phyloP scores from a whole-genome alignment of 768 basidiomycete species.

The Collybia mongolica region DNA sequence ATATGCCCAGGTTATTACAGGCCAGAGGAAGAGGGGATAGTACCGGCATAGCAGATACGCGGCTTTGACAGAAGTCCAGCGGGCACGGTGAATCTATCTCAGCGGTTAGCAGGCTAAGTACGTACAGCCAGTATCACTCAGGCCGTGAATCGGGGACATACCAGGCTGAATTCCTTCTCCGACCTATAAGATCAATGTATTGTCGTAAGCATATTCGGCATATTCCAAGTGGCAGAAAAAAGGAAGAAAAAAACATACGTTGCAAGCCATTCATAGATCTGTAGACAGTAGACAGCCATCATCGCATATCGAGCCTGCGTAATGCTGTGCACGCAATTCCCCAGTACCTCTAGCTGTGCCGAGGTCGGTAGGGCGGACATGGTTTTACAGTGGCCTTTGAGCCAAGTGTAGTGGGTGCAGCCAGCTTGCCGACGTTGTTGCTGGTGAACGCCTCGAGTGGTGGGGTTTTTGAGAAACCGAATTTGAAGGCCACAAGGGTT shows the following conservation, averaged over 20 bases:
- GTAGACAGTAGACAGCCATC: conserved; percentile 27
- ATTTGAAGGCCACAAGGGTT: too few species aligned
- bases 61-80: conserved; percentile 37
- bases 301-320: conserved; percentile 29
- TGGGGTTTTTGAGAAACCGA: too few species aligned
- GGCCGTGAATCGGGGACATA: conserved; percentile 13
- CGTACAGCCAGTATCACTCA: background rate
- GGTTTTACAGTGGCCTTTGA: too few species aligned
- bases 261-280: conserved; percentile 36
- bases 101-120: background rate
- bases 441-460: too few species aligned
- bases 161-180: conserved; percentile 30
- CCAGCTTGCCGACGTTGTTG: too few species aligned
- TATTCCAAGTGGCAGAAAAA: background rate
- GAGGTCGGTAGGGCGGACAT: too few species aligned
- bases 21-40: conserved; percentile 36
- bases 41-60: conserved; percentile 42
- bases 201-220: background rate
- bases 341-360: background rate
- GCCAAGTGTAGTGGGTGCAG: too few species aligned
- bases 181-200: conserved; percentile 17
- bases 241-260: conserved; percentile 24
- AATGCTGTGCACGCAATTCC: conserved; percentile 10
- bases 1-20: conserved; percentile 35
- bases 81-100: conserved; percentile 29